A percentile compares a stretch with the other conserved stretches of the same genome.
Conservation (phyloP, 768 basidiomycete species). For the Paxillus involutus region DNA sequence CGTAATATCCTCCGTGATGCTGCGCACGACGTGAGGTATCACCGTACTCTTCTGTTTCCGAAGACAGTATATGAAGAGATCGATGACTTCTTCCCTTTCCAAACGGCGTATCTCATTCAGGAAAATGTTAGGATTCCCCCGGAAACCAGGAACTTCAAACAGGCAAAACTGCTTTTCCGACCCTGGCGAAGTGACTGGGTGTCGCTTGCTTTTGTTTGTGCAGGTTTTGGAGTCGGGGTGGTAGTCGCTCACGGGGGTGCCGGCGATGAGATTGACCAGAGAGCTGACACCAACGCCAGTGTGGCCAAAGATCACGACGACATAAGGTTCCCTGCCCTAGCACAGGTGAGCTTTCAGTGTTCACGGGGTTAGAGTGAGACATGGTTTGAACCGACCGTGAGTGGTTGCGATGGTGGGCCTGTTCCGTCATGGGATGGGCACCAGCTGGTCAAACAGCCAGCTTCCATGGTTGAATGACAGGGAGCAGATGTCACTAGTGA, state of each 20-base stretch:
- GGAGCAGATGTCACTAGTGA: neutral
- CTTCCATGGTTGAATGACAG: neutral
- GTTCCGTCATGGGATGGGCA: neutral
- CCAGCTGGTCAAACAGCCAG: neutral
- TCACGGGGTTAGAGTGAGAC: neutral
- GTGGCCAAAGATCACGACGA: constrained; percentile 28
- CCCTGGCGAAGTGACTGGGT: neutral
- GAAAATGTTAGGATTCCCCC: constrained; percentile 4
- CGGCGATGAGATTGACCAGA: constrained; percentile 26
- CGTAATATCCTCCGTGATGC: constrained; percentile 1
- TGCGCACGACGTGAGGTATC: constrained; percentile 9
- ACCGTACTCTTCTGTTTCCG: constrained; percentile 16
- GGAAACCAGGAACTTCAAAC: constrained; percentile 25
- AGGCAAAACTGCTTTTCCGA: constrained; percentile 7
- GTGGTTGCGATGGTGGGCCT: neutral
- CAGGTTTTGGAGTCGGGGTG: constrained; percentile 9
- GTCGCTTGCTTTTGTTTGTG: neutral
- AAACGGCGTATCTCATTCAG: constrained; percentile 15
- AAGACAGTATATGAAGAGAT: constrained; percentile 26
- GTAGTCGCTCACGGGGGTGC: constrained; percentile 14
- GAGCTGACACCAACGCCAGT: constrained; percentile 30
- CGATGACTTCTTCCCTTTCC: constrained; percentile 15
- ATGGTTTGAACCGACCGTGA: neutral
- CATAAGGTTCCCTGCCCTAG: constrained; percentile 9
- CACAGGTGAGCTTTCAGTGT: neutral